Conservation (phyloP, 176 grass and related monocot species). For the Elaeis guineensis region DNA sequence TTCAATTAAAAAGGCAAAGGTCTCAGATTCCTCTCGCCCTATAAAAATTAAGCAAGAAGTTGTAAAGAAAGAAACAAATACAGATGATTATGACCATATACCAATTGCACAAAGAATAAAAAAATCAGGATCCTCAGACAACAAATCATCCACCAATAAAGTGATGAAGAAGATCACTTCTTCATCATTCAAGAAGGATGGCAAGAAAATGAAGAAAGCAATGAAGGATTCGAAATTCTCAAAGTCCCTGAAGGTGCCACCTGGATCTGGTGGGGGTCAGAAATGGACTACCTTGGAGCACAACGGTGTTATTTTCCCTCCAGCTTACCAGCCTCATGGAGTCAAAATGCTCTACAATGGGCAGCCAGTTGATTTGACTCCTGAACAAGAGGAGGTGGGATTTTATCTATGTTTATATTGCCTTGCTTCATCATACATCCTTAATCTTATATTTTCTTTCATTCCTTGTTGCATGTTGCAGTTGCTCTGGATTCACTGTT, state of each 20-base stretch:
- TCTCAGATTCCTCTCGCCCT: conserved; percentile 29
- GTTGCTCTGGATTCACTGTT: conserved; percentile 15
- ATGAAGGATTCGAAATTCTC: conserved; percentile 58
- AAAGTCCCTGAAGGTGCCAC: conserved; percentile 60
- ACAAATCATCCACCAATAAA: conserved; percentile 35
- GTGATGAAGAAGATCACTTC: conserved; percentile 37
- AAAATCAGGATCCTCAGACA: conserved; percentile 51
- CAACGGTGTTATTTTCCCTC: conserved; percentile 92
- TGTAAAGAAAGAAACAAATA: conserved; percentile 36
- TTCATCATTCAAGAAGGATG: conserved; percentile 46
- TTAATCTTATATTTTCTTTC: not conserved
- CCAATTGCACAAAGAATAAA: conserved; percentile 51
- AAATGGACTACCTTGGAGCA: conserved; percentile 95
- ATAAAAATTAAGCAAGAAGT: conserved; percentile 8
- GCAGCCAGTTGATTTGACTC: conserved; percentile 69
- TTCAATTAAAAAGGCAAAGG: conserved; percentile 52
- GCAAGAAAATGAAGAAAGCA: conserved; percentile 58
- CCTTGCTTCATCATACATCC: not conserved
- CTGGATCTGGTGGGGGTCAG: conserved; percentile 74
- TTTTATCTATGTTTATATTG: conserved; percentile 1
- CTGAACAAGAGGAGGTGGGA: conserved; percentile 88
- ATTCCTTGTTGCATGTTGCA: conserved; percentile 12
- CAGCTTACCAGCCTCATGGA: conserved; percentile 74
- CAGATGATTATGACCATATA: conserved; percentile 38
- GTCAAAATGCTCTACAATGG: conserved; percentile 97